Base-by-base conservation (phyloP, 306 rosid genomes). In the Quercus wislizeni region DNA sequence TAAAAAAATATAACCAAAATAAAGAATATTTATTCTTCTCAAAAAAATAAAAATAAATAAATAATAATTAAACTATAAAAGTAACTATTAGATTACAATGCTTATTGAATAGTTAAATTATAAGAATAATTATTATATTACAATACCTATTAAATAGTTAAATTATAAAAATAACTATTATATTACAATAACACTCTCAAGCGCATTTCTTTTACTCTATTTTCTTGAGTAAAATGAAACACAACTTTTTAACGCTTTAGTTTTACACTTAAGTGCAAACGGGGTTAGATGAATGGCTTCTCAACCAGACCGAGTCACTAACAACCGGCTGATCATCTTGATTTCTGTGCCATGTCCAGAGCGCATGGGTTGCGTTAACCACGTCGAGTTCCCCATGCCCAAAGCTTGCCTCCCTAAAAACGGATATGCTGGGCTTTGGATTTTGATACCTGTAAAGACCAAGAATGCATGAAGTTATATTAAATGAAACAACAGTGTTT, bases 321-420 rank as follows among this genome's bases (percentile, higher is more conserved):
- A 31, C 58, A 52, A 82, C 68, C 0, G 88, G 55, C 76, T 74
- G 90, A 17, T 89, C 80, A 38, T 91, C 80, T 31, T 92, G 88
- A 76, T 92, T 91, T 85, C 85, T 77, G 79, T 89, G 91, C 97
- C 99, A 95, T 3, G 83, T 80, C 97, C 99, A 95, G 0, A 13
- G 86, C 12, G 97, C 98, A 82, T 86, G 88, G 12, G 91, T 85
- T 63, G 82, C 86, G 70, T 95, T 93, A 78, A 82, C 78, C 75
- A 91, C 88, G 27, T 91, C 85, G 0, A 95, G 62, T 52, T 5
- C 35, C 15, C 99, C 98, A 68, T 93, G 94, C 71, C 99, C 98
- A 81, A 89, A 95, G 86, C 96, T 95, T 1, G 94, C 96, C 68
- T 93, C 94, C 83, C 97, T 88, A 75, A 88, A 88, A 13, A 84